Evolutionary conservation across 345 rosid genomes (phyloP), one percentile per base, ranked within the genome.

Genomic region (Viola odorata): DNA sequence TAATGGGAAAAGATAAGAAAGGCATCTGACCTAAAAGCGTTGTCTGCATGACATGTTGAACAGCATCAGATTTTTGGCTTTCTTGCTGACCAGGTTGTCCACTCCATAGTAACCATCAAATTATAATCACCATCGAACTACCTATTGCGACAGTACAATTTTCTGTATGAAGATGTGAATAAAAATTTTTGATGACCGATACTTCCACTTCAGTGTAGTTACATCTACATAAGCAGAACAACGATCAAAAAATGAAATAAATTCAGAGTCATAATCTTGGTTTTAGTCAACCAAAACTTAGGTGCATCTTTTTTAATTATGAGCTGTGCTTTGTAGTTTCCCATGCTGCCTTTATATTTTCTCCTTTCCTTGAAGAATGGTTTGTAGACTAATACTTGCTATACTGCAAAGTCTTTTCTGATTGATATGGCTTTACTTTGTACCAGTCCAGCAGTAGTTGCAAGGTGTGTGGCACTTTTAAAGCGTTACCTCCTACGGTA

Each of bases 391-490:
- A 11, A 13, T 67, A n/a, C 12, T 59, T 71, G 13, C 64, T 32
- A 17, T 17, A 15, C 9, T 50, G 16, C 39, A 37, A 52, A 61
- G 40, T 55, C 63, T 41, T 59, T 67, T 64, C 52, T 70, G 67
- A 48, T 72, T 78, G 57, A 77, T 69, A 6, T 69, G 60, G 16
- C 49, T 73, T 52, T 58, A 55, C 60, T 67, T 65, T 72, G 58
- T 67, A 65, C 72, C 97, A 94, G 99, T 73, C 99, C 99, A 44
- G 96, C 95, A 50, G 96, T 91, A 55, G 97, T 94, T 67, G 90
- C 88, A 57, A 88, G 95, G 73, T 94, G 99, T 63, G 96, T 94
- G 81, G 81, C 91, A 58, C 84, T 90, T 73, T 73, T 94, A 78
- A 94, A 94, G 80, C 85, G 96, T 11, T 80, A 86, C 75, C 88